These are phyloP conservation scores for Pythium phragmitis DNA, from an alignment of 352 stramenopile genomes.

Conservation along the genomic window DNA sequence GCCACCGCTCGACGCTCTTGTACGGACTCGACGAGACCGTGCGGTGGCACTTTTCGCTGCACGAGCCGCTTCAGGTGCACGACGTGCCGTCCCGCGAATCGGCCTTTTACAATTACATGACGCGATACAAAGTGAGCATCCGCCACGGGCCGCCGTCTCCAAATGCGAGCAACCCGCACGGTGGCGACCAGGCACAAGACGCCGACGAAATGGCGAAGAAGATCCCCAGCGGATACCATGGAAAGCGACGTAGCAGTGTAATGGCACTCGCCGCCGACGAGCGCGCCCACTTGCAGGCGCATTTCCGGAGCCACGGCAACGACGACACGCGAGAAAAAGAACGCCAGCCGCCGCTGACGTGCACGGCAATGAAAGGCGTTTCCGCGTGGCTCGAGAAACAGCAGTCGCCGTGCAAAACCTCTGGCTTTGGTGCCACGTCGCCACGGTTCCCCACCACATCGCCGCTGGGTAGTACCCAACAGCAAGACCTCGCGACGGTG, in stretches of 20 bases:
- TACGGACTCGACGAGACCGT: constrained; percentile 7
- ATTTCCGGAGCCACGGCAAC: constrained; percentile 12
- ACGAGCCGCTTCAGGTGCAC: constrained; percentile 26
- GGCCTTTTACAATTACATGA: constrained; percentile 55
- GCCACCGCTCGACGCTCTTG: constrained; percentile 17
- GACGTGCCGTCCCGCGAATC: constrained; percentile 52
- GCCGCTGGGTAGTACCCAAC: neutral
- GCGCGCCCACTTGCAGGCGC: constrained; percentile 6
- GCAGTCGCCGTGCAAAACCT: constrained; percentile 19
- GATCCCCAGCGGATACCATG: neutral
- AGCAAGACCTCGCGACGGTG: neutral
- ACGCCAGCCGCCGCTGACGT: neutral
- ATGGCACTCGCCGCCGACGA: constrained; percentile 5
- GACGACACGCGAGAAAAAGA: neutral
- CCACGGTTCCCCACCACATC: neutral
- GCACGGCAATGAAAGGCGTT: constrained; percentile 35
- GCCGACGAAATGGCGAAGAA: neutral
- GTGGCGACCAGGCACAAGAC: neutral
- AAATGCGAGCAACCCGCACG: neutral
- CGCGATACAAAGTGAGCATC: constrained; percentile 53
- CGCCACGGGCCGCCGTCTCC: constrained; percentile 4
- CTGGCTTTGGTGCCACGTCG: constrained; percentile 10
- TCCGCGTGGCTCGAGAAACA: constrained; percentile 38
- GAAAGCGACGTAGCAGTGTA: constrained; percentile 10
- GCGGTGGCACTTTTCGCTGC: constrained; percentile 46